Evolutionary conservation across 164 flowering plant species (phyloP).

Genomic region (Piper betle): DNA sequence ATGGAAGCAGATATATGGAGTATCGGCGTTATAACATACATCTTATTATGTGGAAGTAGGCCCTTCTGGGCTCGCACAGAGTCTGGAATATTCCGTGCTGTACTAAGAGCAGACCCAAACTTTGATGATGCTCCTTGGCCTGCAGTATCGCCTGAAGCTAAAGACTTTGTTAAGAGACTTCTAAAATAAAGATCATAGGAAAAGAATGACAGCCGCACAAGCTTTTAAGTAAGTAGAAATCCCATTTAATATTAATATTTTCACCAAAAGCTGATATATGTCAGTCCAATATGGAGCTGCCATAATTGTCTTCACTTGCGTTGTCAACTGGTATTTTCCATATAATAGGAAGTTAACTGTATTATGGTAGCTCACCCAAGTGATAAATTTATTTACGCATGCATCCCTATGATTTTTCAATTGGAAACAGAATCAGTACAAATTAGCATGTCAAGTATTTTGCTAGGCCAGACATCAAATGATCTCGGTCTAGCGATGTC

Average conservation of each 20-base stretch:
- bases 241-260: background rate
- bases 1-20: constrained; percentile 99
- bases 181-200: constrained; percentile 51
- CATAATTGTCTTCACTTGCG: background rate
- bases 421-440: too few species aligned
- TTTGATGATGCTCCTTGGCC: constrained; percentile 78
- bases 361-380: too few species aligned
- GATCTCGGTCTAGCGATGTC: too few species aligned
- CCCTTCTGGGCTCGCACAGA: constrained; percentile 99
- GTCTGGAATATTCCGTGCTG: constrained; percentile 94
- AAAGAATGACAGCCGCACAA: constrained; percentile 64
- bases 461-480: too few species aligned
- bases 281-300: background rate
- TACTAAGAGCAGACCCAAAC: constrained; percentile 90
- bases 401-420: too few species aligned
- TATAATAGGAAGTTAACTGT: too few species aligned
- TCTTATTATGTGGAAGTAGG: constrained; percentile 93
- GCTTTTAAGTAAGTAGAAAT: constrained; percentile 40
- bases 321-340: background rate
- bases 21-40: constrained; percentile 88
- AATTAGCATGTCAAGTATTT: too few species aligned
- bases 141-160: constrained; percentile 41
- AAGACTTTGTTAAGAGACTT: constrained; percentile 52
- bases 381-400: too few species aligned
- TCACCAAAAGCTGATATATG: background rate